Evolutionary conservation across 257 asterid species (phyloP).

Genomic region (Cinchona pubescens): DNA sequence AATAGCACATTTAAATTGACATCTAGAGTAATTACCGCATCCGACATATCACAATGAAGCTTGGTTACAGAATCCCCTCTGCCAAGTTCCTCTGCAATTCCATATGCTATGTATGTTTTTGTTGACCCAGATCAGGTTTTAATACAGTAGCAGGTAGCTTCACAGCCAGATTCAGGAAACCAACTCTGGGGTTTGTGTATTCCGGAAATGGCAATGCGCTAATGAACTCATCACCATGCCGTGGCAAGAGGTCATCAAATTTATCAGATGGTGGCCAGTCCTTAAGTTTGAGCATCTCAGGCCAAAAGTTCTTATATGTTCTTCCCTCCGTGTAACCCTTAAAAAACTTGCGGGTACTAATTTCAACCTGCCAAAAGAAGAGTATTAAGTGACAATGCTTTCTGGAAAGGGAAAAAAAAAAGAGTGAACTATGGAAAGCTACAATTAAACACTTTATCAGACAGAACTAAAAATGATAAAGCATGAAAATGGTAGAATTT

Average conservation of each 20-base stretch:
- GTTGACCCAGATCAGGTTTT: slow-evolving; percentile 96
- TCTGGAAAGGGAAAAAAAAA: neutral
- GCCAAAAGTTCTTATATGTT: slow-evolving; percentile 69
- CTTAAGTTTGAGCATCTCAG: slow-evolving; percentile 96
- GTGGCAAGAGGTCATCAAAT: slow-evolving; percentile 82
- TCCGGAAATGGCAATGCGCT: slow-evolving; percentile 85
- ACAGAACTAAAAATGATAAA: slow-evolving; percentile 5
- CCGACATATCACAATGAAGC: slow-evolving; percentile 99
- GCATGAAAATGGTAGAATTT: slow-evolving; percentile 17
- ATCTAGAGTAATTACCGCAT: slow-evolving; percentile 61
- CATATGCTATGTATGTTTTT: slow-evolving; percentile 92
- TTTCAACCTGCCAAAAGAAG: slow-evolving; percentile 54
- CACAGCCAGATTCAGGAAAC: slow-evolving; percentile 77
- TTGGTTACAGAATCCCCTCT: slow-evolving; percentile 99
- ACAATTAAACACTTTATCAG: neutral
- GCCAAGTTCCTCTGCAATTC: slow-evolving; percentile 65
- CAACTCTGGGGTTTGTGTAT: slow-evolving; percentile 77
- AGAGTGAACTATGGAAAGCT: neutral
- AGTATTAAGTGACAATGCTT: neutral
- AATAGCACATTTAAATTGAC: neutral
- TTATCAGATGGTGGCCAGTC: slow-evolving; percentile 97
- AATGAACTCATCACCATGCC: slow-evolving; percentile 89
- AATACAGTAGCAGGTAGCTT: slow-evolving; percentile 64
- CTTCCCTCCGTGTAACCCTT: slow-evolving; percentile 79
- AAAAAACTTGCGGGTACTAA: slow-evolving; percentile 63